Conservation (phyloP, 2,329 filamentous ascomycete genomes). For the Nigrospora osmanthi region DNA sequence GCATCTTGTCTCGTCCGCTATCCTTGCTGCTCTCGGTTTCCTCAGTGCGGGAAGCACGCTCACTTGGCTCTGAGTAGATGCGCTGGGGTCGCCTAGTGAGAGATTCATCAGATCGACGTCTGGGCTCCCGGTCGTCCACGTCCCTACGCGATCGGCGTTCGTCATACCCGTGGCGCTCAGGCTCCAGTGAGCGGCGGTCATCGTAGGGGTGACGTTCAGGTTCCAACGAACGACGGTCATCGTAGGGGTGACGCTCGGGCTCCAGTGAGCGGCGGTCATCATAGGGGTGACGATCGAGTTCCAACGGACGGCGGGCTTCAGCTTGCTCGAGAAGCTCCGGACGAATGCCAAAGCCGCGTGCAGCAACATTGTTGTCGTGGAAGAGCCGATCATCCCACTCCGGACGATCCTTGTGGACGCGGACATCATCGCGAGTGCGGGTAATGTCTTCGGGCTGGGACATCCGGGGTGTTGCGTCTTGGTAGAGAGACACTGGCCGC, state of each 20-base stretch:
- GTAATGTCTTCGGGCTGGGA: conserved; percentile 40
- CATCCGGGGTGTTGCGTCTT: conserved; percentile 37
- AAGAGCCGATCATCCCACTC: conserved; percentile 34
- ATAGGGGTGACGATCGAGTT: conserved; percentile 21
- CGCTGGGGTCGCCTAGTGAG: conserved; percentile 15
- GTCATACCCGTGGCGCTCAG: conserved; percentile 26
- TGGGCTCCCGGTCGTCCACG: conserved; percentile 18
- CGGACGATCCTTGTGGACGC: conserved; percentile 30
- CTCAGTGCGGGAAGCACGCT: conserved; percentile 13
- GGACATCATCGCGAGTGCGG: conserved; percentile 39
- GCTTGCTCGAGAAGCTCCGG: conserved; percentile 27
- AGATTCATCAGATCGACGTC: conserved; percentile 19
- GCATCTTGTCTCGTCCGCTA: conserved; percentile 28
- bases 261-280: conserved; percentile 31
- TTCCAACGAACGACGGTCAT: conserved; percentile 18
- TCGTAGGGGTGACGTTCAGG: conserved; percentile 23
- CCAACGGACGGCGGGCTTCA: conserved; percentile 18
- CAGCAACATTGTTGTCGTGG: conserved; percentile 36
- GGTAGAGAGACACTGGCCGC: conserved; percentile 44
- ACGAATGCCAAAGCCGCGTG: conserved; percentile 46
- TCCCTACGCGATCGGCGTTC: conserved; percentile 32
- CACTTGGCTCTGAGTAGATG: conserved; percentile 9
- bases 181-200: conserved; percentile 17
- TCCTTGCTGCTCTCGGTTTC: conserved; percentile 16
- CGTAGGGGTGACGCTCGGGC: not conserved